A percentile compares a stretch with the other conserved stretches of the same genome.
These are phyloP conservation scores for Penicillium canariense DNA, from an alignment of 495 filamentous ascomycete genomes.

Conservation along the genomic window DNA sequence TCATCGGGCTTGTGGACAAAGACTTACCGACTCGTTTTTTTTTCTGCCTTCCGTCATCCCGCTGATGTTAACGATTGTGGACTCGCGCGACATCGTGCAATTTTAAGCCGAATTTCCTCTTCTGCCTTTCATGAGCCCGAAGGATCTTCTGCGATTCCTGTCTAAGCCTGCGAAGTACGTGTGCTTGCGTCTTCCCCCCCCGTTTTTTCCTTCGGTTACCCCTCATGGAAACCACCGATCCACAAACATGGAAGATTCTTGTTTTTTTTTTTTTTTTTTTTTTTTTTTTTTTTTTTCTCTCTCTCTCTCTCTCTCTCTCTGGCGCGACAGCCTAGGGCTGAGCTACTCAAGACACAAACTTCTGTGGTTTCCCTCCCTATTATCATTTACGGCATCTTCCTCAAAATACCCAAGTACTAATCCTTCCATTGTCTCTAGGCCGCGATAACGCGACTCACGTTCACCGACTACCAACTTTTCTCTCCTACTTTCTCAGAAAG, in stretches of 20 bases:
- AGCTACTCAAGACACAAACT: not conserved
- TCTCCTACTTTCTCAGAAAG: conserved; percentile 33
- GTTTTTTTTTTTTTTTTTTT: not conserved
- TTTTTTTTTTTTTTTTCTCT: not conserved
- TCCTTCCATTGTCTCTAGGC: conserved; percentile 53
- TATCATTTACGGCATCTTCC: not conserved
- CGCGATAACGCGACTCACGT: conserved; percentile 74
- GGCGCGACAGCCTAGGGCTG: not conserved
- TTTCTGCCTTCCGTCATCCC: conserved; percentile 9
- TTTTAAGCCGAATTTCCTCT: conserved; percentile 34
- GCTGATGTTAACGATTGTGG: conserved; percentile 43
- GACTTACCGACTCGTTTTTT: conserved; percentile 14
- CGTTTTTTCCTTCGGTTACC: conserved; percentile 11
- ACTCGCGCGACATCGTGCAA: conserved; percentile 37
- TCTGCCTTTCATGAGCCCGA: conserved; percentile 78
- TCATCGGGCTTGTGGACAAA: conserved; percentile 18
- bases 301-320: not conserved
- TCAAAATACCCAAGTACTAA: conserved; percentile 8
- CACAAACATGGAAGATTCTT: conserved; percentile 5
- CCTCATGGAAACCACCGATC: conserved; percentile 4
- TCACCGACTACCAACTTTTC: conserved; percentile 11
- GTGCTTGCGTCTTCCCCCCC: conserved; percentile 1
- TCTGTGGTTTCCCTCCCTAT: conserved; percentile 2
- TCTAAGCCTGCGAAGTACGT: conserved; percentile 94
- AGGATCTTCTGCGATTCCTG: conserved; percentile 89